Conservation (phyloP, 1,139 yeast species). For the Zygosaccharomyces pseudobailii region DNA sequence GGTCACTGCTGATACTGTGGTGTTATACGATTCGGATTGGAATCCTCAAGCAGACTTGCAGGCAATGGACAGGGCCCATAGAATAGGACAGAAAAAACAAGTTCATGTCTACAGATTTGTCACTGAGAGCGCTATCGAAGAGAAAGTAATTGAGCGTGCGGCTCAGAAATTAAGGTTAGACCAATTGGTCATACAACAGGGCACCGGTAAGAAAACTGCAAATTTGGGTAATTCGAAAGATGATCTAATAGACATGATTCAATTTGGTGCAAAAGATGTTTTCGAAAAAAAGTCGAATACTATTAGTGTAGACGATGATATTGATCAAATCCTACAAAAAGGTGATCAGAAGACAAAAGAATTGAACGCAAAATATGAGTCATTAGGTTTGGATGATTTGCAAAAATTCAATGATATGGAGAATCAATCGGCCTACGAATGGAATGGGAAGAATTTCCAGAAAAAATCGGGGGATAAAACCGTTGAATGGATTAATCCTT, state of each 20-base stretch:
- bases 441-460: constrained; percentile 95
- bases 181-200: constrained; percentile 78
- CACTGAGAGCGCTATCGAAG: constrained; percentile 78
- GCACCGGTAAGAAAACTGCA: constrained; percentile 38
- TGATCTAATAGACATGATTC: constrained; percentile 74
- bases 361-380: constrained; percentile 58
- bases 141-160: constrained; percentile 74
- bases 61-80: constrained; percentile 85
- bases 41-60: constrained; percentile 85
- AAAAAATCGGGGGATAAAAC: constrained; percentile 52
- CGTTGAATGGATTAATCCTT: constrained; percentile 77
- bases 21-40: constrained; percentile 78
- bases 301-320: constrained; percentile 42
- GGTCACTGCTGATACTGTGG: constrained; percentile 70
- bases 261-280: constrained; percentile 69
- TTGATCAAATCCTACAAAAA: constrained; percentile 54
- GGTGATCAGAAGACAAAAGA: constrained; percentile 63
- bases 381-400: constrained; percentile 67
- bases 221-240: constrained; percentile 53
- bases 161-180: constrained; percentile 73
- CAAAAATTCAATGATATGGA: constrained; percentile 56
- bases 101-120: constrained; percentile 72
- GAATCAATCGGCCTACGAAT: constrained; percentile 87
- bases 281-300: constrained; percentile 37
- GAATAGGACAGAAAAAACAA: constrained; percentile 82